These are phyloP conservation scores for Penicillium italicum DNA, from an alignment of 2,329 filamentous ascomycete genomes.

Conservation along the genomic window DNA sequence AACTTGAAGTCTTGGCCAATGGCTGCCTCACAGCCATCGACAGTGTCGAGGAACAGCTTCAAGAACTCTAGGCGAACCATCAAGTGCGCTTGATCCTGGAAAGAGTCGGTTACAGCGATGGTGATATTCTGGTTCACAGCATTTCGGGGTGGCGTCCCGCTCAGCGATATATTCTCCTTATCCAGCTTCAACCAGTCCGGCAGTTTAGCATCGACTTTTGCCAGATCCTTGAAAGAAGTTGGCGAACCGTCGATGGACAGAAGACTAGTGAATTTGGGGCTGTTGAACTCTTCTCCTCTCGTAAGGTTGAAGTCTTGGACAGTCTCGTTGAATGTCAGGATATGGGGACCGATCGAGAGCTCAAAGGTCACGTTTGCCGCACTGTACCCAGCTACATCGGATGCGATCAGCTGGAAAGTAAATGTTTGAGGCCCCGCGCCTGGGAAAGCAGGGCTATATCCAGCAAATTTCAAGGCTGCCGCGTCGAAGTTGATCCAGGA, in stretches of 20 bases:
- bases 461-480: constrained; percentile 62
- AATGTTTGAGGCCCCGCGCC: constrained; percentile 68
- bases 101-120: constrained; percentile 58
- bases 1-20: constrained; percentile 51
- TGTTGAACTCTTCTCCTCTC: constrained; percentile 51
- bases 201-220: constrained; percentile 50
- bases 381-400: constrained; percentile 74
- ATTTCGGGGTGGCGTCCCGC: constrained; percentile 60
- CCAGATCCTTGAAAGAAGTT: constrained; percentile 51
- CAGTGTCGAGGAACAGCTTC: constrained; percentile 43
- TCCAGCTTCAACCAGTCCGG: constrained; percentile 71
- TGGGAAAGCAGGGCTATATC: constrained; percentile 64
- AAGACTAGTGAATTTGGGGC: constrained; percentile 49
- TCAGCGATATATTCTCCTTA: constrained; percentile 57
- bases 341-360: constrained; percentile 67
- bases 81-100: constrained; percentile 57
- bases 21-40: constrained; percentile 48
- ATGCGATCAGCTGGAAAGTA: constrained; percentile 69
- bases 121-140: constrained; percentile 61
- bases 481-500: constrained; percentile 78
- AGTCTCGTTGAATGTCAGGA: constrained; percentile 61
- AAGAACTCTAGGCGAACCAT: constrained; percentile 50
- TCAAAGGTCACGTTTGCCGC: constrained; percentile 64
- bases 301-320: constrained; percentile 57
- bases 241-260: constrained; percentile 58